Percentiles rank a stretch among this genome's conserved stretches.
phyloP scores from a whole-genome alignment of 202 grass and related monocot species.

The Setaria italica region DNA sequence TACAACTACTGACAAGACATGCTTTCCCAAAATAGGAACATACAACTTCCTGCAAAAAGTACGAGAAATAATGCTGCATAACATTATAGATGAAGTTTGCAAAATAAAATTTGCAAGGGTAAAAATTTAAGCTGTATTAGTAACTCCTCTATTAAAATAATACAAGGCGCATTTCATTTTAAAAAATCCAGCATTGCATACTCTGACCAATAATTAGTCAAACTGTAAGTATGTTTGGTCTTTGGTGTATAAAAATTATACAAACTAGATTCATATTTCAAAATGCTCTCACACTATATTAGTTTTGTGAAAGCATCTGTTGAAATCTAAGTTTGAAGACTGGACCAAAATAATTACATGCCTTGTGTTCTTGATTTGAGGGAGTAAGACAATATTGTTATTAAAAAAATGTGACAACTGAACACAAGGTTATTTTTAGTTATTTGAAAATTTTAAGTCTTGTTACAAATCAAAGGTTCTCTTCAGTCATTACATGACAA shows the following conservation, averaged over 20 bases:
- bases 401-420: not conserved
- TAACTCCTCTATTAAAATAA: not conserved
- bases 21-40: conserved; percentile 56
- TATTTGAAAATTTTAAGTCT: not conserved
- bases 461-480: not conserved
- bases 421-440: not conserved
- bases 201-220: not conserved
- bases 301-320: not conserved
- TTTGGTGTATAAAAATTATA: not conserved
- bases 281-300: not conserved
- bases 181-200: not conserved
- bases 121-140: not conserved
- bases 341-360: not conserved
- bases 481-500: not conserved
- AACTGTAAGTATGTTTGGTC: not conserved
- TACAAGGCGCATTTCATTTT: not conserved
- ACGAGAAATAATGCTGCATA: not conserved
- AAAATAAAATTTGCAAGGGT: not conserved
- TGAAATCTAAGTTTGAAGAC: not conserved
- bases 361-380: not conserved
- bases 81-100: conserved; percentile 2
- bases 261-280: not conserved
- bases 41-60: conserved; percentile 52
- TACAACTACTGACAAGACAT: conserved; percentile 49
- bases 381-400: not conserved